Conservation (phyloP, 768 basidiomycete genomes). For the Gymnopilus junonius region DNA sequence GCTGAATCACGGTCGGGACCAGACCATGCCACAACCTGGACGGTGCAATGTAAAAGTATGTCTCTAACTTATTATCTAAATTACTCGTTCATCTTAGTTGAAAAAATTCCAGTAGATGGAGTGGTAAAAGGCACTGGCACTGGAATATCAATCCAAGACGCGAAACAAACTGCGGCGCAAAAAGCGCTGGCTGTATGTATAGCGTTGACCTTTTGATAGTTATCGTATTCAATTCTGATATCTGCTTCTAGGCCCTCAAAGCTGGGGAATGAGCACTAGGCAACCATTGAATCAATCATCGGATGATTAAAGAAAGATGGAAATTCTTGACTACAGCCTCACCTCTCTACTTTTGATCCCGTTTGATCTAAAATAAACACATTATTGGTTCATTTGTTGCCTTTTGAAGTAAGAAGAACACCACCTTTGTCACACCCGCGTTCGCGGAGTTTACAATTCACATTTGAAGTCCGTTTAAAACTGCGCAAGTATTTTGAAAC, state of each 20-base stretch:
- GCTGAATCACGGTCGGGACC: constrained; percentile 44
- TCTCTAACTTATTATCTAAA: background rate
- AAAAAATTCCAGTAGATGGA: constrained; percentile 46
- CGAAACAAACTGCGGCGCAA: constrained; percentile 53
- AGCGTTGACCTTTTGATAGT: background rate
- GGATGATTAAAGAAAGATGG: background rate
- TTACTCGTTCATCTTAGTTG: background rate
- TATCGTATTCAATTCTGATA: background rate
- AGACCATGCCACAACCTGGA: constrained; percentile 50
- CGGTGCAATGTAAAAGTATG: constrained; percentile 58
- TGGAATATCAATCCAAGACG: constrained; percentile 45
- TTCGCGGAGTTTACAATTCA: constrained; percentile 10
- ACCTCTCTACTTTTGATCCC: background rate
- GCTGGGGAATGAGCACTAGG: background rate
- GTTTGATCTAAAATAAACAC: constrained; percentile 5
- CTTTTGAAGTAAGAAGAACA: constrained; percentile 24
- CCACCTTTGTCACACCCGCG: constrained; percentile 17
- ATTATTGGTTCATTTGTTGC: constrained; percentile 9
- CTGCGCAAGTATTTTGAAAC: background rate
- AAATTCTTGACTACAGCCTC: background rate
- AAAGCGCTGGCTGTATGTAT: constrained; percentile 43
- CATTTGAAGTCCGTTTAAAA: constrained; percentile 17
- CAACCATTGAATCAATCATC: background rate
- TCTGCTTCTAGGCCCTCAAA: constrained; percentile 6
- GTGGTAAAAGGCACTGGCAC: constrained; percentile 50